Evolutionary conservation across 139 green algal genomes (phyloP), one percentile per base, ranked within the genome.

Genomic region (Asterochloris sp.): DNA sequence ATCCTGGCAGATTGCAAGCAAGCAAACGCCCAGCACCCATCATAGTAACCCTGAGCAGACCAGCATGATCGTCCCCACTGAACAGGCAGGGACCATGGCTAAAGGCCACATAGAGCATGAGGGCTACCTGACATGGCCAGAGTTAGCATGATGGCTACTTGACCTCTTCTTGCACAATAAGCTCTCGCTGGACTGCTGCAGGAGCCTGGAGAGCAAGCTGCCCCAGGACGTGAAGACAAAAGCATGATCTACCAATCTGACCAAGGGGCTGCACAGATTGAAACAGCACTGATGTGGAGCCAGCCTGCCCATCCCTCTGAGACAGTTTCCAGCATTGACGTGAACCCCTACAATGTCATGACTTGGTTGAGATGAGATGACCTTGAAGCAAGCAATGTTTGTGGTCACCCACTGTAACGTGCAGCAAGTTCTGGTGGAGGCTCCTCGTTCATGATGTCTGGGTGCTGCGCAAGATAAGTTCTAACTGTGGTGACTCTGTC

Each of bases 341-440:
- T 54, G 38, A 54, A 54, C 38, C 38, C 38, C 38, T 54, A 6
- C 2, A 54, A 10, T 54, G 38, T 54, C 38, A 54, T 6, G 38
- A 54, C 38, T 54, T 54, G 38, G 38, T 54, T 54, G 38, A 54
- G 38, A 54, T 6, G 38, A 54, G 12, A 23, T 23, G 23, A 10
- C n/a, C n/a, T n/a, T n/a, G n/a, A 60, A 12, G 71, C 71, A 61
- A 12, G 8, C 6, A 62, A 16, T 77, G 10, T 12, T n/a, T 12
- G 15, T 61, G 0, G 23, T 92, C 79, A 98, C 1, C 96, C 96
- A 62, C 87, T 92, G 89, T 98, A 98, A 16, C 96, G 78, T 15
- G 85, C 85, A 13, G 85, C 83, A 10, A 98, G 74, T 62, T 89
- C 87, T 2, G 84, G 75, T 10, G 96, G 96, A 23, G 96, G 95